phyloP scores from a whole-genome alignment of 164 flowering plant species.

The Aristolochia contorta region DNA sequence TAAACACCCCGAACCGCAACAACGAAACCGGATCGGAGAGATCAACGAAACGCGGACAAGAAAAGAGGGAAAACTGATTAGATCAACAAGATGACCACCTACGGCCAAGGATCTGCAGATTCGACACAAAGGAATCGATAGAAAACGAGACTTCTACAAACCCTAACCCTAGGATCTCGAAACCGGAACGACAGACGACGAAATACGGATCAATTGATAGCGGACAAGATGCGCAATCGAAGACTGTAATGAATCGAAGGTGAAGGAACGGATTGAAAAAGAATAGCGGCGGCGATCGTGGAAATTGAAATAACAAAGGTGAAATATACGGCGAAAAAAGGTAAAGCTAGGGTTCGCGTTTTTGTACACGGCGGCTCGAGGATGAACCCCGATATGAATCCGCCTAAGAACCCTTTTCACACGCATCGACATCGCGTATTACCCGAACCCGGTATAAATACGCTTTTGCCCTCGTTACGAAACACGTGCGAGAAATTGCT shows the following conservation, averaged over 20 bases:
- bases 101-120: constrained; percentile 3
- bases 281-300: constrained; percentile 1
- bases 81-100: neutral
- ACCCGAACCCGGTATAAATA: no score
- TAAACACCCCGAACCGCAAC: neutral
- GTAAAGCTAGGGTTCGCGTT: constrained; percentile 11
- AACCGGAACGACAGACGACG: neutral
- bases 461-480: no score
- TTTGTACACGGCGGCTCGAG: neutral
- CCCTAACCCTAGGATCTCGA: constrained; percentile 33
- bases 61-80: constrained; percentile 1
- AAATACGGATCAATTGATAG: constrained; percentile 12
- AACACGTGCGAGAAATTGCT: no score
- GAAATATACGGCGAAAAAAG: neutral
- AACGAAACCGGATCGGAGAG: constrained; percentile 24
- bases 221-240: constrained; percentile 1
- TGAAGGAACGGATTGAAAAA: neutral
- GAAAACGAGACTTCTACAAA: constrained; percentile 6
- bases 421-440: no score
- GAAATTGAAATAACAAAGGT: neutral
- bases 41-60: constrained; percentile 5
- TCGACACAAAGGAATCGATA: neutral
- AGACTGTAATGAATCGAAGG: neutral
- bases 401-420: no score
- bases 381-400: no score